phyloP scores from a whole-genome alignment of 768 basidiomycete species.

The Boletus fagicola region DNA sequence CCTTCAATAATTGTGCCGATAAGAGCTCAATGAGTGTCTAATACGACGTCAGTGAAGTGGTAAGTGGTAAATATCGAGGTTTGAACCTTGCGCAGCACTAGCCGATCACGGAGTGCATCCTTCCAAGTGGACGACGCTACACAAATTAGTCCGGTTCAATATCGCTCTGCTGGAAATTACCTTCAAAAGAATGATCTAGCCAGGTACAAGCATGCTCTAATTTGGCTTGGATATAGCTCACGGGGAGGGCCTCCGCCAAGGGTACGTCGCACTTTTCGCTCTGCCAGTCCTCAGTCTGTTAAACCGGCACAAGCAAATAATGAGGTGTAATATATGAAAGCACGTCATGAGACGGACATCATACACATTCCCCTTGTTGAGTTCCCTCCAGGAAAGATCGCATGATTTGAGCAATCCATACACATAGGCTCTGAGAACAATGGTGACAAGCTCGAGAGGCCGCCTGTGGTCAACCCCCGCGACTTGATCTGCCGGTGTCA shows the following conservation, averaged over 20 bases:
- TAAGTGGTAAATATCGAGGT: background rate
- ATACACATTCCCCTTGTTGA: conserved; percentile 68
- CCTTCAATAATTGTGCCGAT: conserved; percentile 25
- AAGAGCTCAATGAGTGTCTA: conserved; percentile 30
- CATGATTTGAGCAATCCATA: conserved; percentile 76
- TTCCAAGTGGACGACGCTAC: conserved; percentile 50
- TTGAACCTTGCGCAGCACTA: conserved; percentile 57
- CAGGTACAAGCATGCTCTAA: conserved; percentile 64
- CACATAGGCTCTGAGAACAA: conserved; percentile 66
- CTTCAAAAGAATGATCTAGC: conserved; percentile 47
- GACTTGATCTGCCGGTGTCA: conserved; percentile 31
- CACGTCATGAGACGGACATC: conserved; percentile 57
- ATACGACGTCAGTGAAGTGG: conserved; percentile 5
- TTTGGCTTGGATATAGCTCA: conserved; percentile 48
- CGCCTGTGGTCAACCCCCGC: conserved; percentile 41
- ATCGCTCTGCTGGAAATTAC: conserved; percentile 25
- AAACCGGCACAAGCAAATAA: conserved; percentile 7
- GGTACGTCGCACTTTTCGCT: conserved; percentile 84
- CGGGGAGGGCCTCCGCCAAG: conserved; percentile 62
- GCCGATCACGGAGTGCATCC: conserved; percentile 49
- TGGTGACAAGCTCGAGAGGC: conserved; percentile 60
- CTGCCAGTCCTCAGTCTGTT: conserved; percentile 84
- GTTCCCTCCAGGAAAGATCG: conserved; percentile 78
- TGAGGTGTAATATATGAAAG: conserved; percentile 15
- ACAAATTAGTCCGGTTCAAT: conserved; percentile 7